Evolutionary conservation across 257 asterid genomes (phyloP).

Genomic region (Cordia subcordata): DNA sequence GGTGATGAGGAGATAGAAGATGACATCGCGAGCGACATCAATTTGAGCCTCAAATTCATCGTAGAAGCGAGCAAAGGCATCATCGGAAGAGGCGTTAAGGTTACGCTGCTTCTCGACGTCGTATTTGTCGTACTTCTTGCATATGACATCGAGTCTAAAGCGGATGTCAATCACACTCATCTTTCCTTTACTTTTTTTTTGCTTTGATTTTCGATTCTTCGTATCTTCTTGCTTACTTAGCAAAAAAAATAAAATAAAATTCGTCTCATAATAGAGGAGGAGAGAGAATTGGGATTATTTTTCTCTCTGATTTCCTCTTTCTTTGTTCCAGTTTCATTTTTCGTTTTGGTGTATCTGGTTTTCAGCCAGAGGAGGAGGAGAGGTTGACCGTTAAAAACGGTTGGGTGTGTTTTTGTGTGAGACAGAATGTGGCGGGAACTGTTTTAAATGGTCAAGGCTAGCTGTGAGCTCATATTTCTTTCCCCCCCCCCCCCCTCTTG

Average conservation of each 20-base stretch:
- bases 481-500: no score
- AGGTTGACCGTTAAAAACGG: constrained; percentile 53
- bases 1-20: not conserved
- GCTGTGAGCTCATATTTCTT: no score
- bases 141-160: constrained; percentile 64
- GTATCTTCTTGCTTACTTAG: no score
- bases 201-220: not conserved
- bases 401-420: constrained; percentile 3
- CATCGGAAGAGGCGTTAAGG: constrained; percentile 38
- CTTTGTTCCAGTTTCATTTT: constrained; percentile 12
- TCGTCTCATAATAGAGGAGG: constrained; percentile 6
- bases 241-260: no score
- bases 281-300: constrained; percentile 3
- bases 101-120: constrained; percentile 67
- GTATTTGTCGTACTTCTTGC: constrained; percentile 81
- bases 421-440: no score
- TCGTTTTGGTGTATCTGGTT: constrained; percentile 11
- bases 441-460: no score
- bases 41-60: constrained; percentile 64
- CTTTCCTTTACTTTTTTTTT: constrained; percentile 9
- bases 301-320: not conserved
- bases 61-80: constrained; percentile 74
- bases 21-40: constrained; percentile 51
- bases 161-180: constrained; percentile 84
- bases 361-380: constrained; percentile 10